A percentile compares a stretch with the other conserved stretches of the same genome.
Conservation (phyloP, 2,329 filamentous ascomycete genomes). For the Lachnellula arida region DNA sequence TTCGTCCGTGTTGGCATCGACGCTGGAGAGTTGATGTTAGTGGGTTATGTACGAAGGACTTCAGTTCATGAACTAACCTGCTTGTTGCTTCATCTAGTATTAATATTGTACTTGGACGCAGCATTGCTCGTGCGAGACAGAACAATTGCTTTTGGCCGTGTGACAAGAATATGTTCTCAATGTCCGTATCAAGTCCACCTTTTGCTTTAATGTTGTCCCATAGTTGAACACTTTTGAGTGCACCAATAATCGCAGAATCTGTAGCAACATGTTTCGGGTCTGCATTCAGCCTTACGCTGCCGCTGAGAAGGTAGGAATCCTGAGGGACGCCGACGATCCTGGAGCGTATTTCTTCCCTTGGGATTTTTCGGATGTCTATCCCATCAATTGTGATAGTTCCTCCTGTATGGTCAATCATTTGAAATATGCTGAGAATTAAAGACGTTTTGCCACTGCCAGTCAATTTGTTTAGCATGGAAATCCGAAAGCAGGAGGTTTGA, state of each 20-base stretch:
- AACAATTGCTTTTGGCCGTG: constrained; percentile 47
- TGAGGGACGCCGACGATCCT: constrained; percentile 39
- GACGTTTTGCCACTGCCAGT: constrained; percentile 35
- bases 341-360: constrained; percentile 40
- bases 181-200: constrained; percentile 33
- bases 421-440: constrained; percentile 44
- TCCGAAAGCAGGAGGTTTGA: too few relatives aligned
- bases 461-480: constrained; percentile 26
- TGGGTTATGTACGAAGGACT: not conserved
- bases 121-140: constrained; percentile 42
- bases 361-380: constrained; percentile 40
- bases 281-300: constrained; percentile 44
- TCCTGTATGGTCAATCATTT: constrained; percentile 42
- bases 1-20: constrained; percentile 49
- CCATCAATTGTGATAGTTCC: constrained; percentile 42
- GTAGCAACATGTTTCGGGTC: constrained; percentile 37
- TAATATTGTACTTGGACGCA: constrained; percentile 34
- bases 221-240: constrained; percentile 42
- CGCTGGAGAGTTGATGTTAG: constrained; percentile 4
- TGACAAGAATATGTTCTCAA: constrained; percentile 55
- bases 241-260: constrained; percentile 39
- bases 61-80: not conserved
- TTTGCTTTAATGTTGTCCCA: constrained; percentile 37
- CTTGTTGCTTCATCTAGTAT: constrained; percentile 32
- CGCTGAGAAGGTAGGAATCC: constrained; percentile 46